Base-by-base conservation (phyloP, 768 basidiomycete species). In the Suillus bovinus region DNA sequence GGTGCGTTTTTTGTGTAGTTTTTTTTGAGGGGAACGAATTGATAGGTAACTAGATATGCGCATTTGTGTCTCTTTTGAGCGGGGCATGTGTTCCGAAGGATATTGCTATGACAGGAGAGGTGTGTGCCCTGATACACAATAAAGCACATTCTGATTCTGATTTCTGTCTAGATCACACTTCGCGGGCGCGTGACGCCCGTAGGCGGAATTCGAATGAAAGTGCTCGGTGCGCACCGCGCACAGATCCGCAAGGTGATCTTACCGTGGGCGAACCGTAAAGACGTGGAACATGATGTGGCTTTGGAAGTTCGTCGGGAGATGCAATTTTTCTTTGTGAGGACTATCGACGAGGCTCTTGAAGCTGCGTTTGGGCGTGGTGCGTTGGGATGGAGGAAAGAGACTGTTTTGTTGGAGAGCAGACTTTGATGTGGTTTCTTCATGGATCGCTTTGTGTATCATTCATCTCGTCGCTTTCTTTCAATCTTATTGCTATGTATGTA, bases 61-160 rank as follows among this genome's bases (percentile, higher is more conserved):
- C 95, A 5, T 85, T 97, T 59, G 89, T 96, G 17, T 94, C 94
- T 5, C 79, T 96, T 16, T 77, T 96, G 29, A 92, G 88, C 0
- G 91, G 90, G 0, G 85, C 86, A 13, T 85, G 84, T 58, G 87
- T 93, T 6, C 85, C 90, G 5, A 80, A 86, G 20, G 81, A 87
- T 65, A 79, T 89, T 20, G 94, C 94, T 0, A 92, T 96, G 88
- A 96, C 95, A 0, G 95, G 95, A 58, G 95, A 96, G 82, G 87
- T 87, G 57, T 39, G 80, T 70, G 22, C 58, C 31, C 11, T 17
- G 41, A 16, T n/a, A 59, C 27, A 13, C 17, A 7, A 7, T 13
- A 10, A 16, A 0, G 9, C 39, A 8, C 34, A 39, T 22, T 27
- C 49, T 50, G 29, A 52, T 42, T 36, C 17, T 50, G 24, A 54